These are phyloP conservation scores for Quercus wislizeni DNA, from an alignment of 306 rosid species.

Conservation along the genomic window DNA sequence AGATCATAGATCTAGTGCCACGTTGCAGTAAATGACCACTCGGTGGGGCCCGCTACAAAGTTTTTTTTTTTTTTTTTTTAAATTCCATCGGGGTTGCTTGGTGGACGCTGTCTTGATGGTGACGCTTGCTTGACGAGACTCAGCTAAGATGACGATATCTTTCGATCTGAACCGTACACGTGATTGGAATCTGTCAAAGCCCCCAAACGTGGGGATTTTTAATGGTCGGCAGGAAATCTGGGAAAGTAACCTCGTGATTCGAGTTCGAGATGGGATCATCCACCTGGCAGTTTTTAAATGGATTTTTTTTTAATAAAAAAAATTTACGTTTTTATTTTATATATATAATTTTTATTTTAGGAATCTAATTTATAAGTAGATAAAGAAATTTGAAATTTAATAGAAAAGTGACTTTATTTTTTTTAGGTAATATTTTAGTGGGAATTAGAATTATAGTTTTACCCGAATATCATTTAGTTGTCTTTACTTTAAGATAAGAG, in stretches of 20 bases:
- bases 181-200: not conserved
- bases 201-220: constrained; percentile 1
- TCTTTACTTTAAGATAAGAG: too few relatives aligned
- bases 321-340: too few relatives aligned
- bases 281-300: not conserved
- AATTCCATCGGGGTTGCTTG: constrained; percentile 29
- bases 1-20: constrained; percentile 18
- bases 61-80: not conserved
- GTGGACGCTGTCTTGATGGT: constrained; percentile 22
- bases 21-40: constrained; percentile 22
- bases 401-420: too few relatives aligned
- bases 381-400: too few relatives aligned
- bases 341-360: too few relatives aligned
- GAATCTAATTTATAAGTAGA: too few relatives aligned
- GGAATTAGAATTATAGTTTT: too few relatives aligned
- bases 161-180: constrained; percentile 32
- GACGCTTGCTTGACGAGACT: constrained; percentile 6
- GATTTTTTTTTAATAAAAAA: not conserved
- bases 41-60: constrained; percentile 19
- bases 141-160: not conserved
- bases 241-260: constrained; percentile 6
- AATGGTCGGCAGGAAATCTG: constrained; percentile 21
- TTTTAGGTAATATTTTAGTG: too few relatives aligned
- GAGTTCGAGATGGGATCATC: not conserved
- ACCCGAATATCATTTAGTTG: too few relatives aligned